These are phyloP conservation scores for Teratosphaeria pseudoeucalypti DNA, from an alignment of 2,329 filamentous ascomycete genomes.

Conservation along the genomic window DNA sequence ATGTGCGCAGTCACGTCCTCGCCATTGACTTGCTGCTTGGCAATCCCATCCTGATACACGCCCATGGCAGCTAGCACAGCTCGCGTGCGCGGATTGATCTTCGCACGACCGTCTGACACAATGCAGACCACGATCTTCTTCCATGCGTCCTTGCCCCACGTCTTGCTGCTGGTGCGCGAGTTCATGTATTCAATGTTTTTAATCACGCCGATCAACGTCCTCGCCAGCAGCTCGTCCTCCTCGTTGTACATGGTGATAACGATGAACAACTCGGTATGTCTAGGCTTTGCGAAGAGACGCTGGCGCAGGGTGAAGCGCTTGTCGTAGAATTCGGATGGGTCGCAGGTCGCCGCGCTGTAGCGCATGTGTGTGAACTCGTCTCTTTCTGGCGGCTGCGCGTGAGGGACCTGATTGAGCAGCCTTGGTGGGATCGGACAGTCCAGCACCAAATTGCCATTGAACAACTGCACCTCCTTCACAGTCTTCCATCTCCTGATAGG, in stretches of 20 bases:
- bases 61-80: constrained; percentile 86
- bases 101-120: constrained; percentile 90
- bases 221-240: constrained; percentile 88
- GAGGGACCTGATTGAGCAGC: constrained; percentile 75
- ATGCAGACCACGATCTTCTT: constrained; percentile 99
- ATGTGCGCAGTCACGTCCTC: constrained; percentile 96
- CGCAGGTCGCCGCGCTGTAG: constrained; percentile 90
- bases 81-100: constrained; percentile 87
- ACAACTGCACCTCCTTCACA: constrained; percentile 89
- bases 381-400: constrained; percentile 67
- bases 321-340: constrained; percentile 77
- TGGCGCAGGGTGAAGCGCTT: constrained; percentile 88
- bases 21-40: constrained; percentile 92
- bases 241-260: constrained; percentile 99
- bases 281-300: constrained; percentile 79
- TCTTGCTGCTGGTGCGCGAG: constrained; percentile 82
- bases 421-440: constrained; percentile 91
- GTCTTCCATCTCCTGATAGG: constrained; percentile 90
- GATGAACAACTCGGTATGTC: constrained; percentile 91
- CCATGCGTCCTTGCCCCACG: constrained; percentile 97
- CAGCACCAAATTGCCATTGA: constrained; percentile 90
- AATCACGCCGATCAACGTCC: constrained; percentile 93
- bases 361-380: constrained; percentile 87
- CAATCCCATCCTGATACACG: constrained; percentile 96
- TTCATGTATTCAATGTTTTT: constrained; percentile 99